Evolutionary conservation across 768 basidiomycete species (phyloP), one percentile per base, ranked within the genome.

Genomic region (Daedalea quercina): DNA sequence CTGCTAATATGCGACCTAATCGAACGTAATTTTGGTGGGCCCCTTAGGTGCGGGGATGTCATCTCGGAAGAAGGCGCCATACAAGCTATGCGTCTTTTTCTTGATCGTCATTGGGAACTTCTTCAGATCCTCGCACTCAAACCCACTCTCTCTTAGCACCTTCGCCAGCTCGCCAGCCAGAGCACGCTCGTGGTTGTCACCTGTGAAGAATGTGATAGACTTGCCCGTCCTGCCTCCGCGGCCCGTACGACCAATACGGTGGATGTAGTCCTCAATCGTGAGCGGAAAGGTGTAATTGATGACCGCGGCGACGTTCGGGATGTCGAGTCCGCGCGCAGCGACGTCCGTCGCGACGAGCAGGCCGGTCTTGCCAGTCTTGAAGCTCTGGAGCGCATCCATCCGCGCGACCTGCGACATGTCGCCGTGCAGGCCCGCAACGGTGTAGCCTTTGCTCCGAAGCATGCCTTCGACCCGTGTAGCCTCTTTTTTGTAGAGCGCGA

Each of bases 251-350:
- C 91, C 91, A 54, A 94, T 93, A 9, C 91, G 87, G 68, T 94
- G 91, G 60, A 92, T 80, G 62, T 87, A 94, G 71, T 91, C 87
- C 71, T 96, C 95, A 45, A 97, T 87, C 1, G 94, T 97, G 63
- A 99, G 74, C 37, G 95, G 95, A 73, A 94, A 97, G n/a, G 90
- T 94, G 63, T 96, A 95, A 71, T 97, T 96, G 67, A 98, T 82
- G 44, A 99, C 96, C 23, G 86, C 80, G 23, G 83, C 89, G 26
- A 99, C 96, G 64, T 95, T 86, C 1, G 96, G 94, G 62, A 99
- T 98, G 73, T 99, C 96, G 57, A 99, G 73, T 9, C 96, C 96
- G 50, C 96, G 82, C 44, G 96, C 94, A 6, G 96, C 96, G 9
- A 99, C 96, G 66, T 99, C 96, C 22, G 92, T 99, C 9, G 96